Base-by-base conservation (phyloP, 306 rosid genomes). In the Corylus avellana region DNA sequence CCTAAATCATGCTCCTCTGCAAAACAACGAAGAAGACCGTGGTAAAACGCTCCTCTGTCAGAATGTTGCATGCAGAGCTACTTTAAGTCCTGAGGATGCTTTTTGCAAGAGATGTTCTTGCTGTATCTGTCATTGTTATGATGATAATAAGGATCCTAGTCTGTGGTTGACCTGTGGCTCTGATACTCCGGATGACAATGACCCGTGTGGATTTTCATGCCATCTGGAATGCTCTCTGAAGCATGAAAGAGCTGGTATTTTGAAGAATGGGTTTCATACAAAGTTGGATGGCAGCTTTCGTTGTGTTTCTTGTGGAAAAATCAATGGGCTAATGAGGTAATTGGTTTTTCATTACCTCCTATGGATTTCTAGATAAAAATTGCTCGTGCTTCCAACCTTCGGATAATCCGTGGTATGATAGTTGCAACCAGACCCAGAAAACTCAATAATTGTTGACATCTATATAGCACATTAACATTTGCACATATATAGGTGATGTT, bases 61-160 rank as follows among this genome's bases (percentile, higher is more conserved):
- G 78, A 94, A 94, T 83, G 83, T 83, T 66, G 97, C 97, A 5
- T 94, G 98, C 86, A 88, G 77, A 90, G 98, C 98, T 74, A 77
- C 76, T 54, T 76, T 92, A 54, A 85, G 77, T 84, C 82, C 87
- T 25, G 92, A 84, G 79, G 86, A 84, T 71, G 80, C 91, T 53
- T 94, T 94, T 83, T 94, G 98, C 88, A 91, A 90, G 86, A 87
- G 98, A 87, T 94, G 98, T 84, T 92, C 98, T 76, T 94, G 98
- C 78, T 94, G 93, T 73, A 82, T 92, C 74, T 94, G 98, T 73
- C 93, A 86, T 75, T 72, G 72, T 74, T 94, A 82, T 59, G 98
- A 94, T 74, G 94, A 94, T 85, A 94, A 94, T 90, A 94, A 94
- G 88, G 98, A 94, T 82, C 97, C 98, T 22, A 94, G 97, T 88